Percentiles rank a stretch among this genome's conserved stretches.
phyloP scores from a whole-genome alignment of 306 rosid genomes.

The Ochetophila trinervis region DNA sequence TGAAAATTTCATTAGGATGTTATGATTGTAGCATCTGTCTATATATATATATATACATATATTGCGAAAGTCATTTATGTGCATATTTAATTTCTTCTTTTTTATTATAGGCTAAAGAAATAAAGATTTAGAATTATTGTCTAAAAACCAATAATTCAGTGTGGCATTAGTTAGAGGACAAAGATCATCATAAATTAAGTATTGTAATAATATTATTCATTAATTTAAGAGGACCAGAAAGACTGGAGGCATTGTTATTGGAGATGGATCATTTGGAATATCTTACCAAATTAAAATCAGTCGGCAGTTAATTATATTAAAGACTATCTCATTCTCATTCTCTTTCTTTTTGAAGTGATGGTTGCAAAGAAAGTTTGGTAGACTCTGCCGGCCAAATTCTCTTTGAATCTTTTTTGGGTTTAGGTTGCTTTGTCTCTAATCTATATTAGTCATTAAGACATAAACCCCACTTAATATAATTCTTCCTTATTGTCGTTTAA shows the following conservation, averaged over 20 bases:
- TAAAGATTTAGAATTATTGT: too few relatives aligned
- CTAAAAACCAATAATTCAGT: too few relatives aligned
- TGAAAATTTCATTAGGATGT: too few relatives aligned
- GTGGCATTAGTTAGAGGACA: too few relatives aligned
- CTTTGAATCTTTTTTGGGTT: constrained; percentile 12
- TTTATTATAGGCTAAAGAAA: too few relatives aligned
- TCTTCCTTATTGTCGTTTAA: constrained; percentile 2
- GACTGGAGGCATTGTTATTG: constrained; percentile 24
- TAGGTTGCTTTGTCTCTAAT: constrained; percentile 35
- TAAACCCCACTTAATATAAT: constrained; percentile 14
- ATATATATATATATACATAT: too few relatives aligned
- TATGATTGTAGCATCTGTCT: too few relatives aligned
- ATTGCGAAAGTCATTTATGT: too few relatives aligned
- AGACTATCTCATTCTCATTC: not conserved
- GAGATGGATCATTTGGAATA: constrained; percentile 10
- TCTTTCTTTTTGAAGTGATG: not conserved
- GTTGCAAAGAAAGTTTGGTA: constrained; percentile 17
- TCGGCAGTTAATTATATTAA: not conserved
- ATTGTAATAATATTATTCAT: not conserved
- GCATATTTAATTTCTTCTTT: too few relatives aligned
- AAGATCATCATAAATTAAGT: not conserved
- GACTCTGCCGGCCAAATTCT: constrained; percentile 23
- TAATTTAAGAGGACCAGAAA: constrained; percentile 13
- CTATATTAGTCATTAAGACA: constrained; percentile 19
- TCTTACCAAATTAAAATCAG: constrained; percentile 3